phyloP scores from a whole-genome alignment of 164 flowering plant genomes.

The Chimonanthus praecox region DNA sequence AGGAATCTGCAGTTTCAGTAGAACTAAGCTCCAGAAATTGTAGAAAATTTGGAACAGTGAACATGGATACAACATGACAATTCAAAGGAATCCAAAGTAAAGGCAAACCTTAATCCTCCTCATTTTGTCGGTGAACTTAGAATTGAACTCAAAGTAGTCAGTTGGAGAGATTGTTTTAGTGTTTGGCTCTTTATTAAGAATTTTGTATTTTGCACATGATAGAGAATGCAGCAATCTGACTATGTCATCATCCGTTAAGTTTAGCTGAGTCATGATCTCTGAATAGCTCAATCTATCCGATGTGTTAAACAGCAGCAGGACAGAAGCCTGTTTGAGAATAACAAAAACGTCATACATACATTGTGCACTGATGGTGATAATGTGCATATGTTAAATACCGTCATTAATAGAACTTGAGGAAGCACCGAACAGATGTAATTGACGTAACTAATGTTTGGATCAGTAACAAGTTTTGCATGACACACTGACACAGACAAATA shows the following conservation, averaged over 20 bases:
- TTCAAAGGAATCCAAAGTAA: not conserved
- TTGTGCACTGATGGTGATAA: too few relatives aligned
- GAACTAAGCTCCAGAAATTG: not conserved
- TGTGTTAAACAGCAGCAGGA: constrained; percentile 69
- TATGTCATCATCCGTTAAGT: constrained; percentile 70
- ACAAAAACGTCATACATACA: constrained; percentile 42
- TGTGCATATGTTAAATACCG: too few relatives aligned
- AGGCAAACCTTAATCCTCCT: constrained; percentile 68
- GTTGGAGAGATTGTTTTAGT: constrained; percentile 53
- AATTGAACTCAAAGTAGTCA: constrained; percentile 64
- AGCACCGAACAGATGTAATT: too few relatives aligned
- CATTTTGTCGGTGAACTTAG: constrained; percentile 74
- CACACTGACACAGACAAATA: too few relatives aligned
- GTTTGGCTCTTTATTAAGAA: constrained; percentile 60
- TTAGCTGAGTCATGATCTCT: constrained; percentile 74
- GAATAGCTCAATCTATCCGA: constrained; percentile 62
- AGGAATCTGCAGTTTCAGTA: constrained; percentile 44
- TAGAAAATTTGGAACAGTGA: not conserved
- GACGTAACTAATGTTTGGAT: too few relatives aligned
- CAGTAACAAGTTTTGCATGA: too few relatives aligned
- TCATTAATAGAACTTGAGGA: too few relatives aligned
- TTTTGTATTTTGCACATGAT: constrained; percentile 83
- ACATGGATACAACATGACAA: not conserved
- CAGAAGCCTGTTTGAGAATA: constrained; percentile 51
- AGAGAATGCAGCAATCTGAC: constrained; percentile 79